A percentile compares a stretch with the other conserved stretches of the same genome.
Evolutionary conservation across 768 basidiomycete genomes (phyloP).

Genomic region (Naganishia randhawae): DNA sequence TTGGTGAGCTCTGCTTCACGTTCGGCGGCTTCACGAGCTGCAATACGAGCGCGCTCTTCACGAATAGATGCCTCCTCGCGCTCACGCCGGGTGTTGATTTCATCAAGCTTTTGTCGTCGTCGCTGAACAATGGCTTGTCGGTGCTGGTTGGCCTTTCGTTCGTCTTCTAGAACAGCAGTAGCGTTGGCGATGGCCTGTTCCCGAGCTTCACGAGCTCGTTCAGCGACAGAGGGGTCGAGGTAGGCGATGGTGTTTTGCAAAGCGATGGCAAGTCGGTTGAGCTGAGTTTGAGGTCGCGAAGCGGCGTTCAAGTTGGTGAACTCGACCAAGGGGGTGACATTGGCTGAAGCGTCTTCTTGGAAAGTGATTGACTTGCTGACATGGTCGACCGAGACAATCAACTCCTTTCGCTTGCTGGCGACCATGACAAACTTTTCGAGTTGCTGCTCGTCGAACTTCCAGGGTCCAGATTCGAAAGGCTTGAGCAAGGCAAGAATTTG

Average conservation of each 20-base stretch:
- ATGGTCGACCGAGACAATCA: constrained; percentile 83
- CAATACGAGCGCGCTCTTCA: constrained; percentile 63
- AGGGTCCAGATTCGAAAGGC: constrained; percentile 63
- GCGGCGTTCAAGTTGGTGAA: constrained; percentile 43
- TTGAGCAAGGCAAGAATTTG: constrained; percentile 71
- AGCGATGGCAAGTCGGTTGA: constrained; percentile 68
- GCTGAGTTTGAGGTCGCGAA: constrained; percentile 66
- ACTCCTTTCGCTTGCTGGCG: constrained; percentile 79
- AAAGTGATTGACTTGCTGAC: constrained; percentile 78
- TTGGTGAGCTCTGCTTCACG: constrained; percentile 63
- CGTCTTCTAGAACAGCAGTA: constrained; percentile 52
- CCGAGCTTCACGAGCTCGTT: constrained; percentile 61
- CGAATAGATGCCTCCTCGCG: constrained; percentile 78
- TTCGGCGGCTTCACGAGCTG: constrained; percentile 63
- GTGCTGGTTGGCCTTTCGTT: constrained; percentile 55
- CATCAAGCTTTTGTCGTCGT: constrained; percentile 76
- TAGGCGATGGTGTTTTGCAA: constrained; percentile 67
- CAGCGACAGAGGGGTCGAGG: constrained; percentile 52
- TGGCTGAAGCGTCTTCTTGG: constrained; percentile 57
- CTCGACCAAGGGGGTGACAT: constrained; percentile 50
- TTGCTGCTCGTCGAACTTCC: constrained; percentile 61
- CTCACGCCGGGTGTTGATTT: constrained; percentile 78
- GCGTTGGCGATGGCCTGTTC: constrained; percentile 54
- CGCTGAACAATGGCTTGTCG: constrained; percentile 77
- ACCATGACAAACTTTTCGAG: constrained; percentile 88